Conservation (phyloP, 2,329 filamentous ascomycete genomes). For the Paecilomyces dactylethromorphus region DNA sequence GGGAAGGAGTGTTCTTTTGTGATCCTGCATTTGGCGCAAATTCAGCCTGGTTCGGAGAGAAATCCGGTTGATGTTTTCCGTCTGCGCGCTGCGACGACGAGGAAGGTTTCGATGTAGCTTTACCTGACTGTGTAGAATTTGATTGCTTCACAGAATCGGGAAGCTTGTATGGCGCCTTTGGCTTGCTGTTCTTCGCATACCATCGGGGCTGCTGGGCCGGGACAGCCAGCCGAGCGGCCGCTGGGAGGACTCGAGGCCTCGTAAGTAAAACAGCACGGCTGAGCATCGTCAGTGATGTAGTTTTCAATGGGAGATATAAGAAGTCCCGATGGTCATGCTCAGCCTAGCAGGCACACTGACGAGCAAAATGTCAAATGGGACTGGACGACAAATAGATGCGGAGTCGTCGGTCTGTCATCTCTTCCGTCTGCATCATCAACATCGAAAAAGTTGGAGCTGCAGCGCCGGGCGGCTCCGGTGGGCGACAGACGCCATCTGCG, state of each 20-base stretch:
- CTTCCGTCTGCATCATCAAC: neutral
- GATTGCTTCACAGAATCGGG: slow-evolving; percentile 23
- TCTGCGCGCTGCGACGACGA: slow-evolving; percentile 2
- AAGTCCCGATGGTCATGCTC: slow-evolving; percentile 14
- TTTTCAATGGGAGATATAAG: slow-evolving; percentile 9
- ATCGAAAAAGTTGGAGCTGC: neutral
- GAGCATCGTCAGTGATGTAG: slow-evolving; percentile 31
- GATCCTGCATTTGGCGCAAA: slow-evolving; percentile 29
- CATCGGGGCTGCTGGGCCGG: slow-evolving; percentile 28
- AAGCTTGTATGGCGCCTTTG: slow-evolving; percentile 27
- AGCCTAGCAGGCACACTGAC: neutral
- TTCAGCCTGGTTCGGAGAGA: slow-evolving; percentile 32
- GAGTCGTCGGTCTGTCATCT: neutral
- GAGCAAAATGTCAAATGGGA: neutral
- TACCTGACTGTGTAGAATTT: slow-evolving; percentile 18
- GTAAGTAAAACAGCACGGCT: slow-evolving; percentile 38
- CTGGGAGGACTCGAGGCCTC: slow-evolving; percentile 34
- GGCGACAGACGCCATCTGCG: slow-evolving; percentile 15
- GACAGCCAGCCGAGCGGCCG: slow-evolving; percentile 28
- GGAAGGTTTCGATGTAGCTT: slow-evolving; percentile 11
- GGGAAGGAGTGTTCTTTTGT: slow-evolving; percentile 21
- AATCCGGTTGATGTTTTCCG: slow-evolving; percentile 13
- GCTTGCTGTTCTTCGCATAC: slow-evolving; percentile 32
- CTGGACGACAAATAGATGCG: neutral
- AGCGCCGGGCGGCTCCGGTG: slow-evolving; percentile 8